A percentile compares a stretch with the other conserved stretches of the same genome.
Conservation (phyloP, 305 asterid species). For the Euphrasia arctica region DNA sequence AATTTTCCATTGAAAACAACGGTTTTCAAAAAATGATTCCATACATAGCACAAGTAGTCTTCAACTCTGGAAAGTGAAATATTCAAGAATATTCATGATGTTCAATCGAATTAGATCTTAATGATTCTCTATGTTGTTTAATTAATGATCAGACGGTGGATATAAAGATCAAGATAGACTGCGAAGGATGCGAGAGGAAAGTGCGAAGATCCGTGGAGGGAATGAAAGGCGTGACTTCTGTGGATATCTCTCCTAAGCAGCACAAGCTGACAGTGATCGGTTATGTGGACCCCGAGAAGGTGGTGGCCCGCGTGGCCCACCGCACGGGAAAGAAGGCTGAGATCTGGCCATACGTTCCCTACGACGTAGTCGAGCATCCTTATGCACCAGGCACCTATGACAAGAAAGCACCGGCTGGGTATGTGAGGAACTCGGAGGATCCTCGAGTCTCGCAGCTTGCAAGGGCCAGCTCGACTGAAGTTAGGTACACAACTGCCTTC, state of each 20-base stretch:
- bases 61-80: neutral
- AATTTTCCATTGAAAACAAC: no score
- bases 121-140: no score
- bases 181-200: constrained; percentile 90
- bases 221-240: constrained; percentile 83
- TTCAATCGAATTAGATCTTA: no score
- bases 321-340: constrained; percentile 90
- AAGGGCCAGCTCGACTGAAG: constrained; percentile 84
- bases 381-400: constrained; percentile 82
- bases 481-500: constrained; percentile 84
- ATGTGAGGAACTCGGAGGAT: constrained; percentile 54
- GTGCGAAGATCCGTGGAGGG: constrained; percentile 79
- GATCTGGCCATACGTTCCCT: constrained; percentile 91
- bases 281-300: constrained; percentile 74
- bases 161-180: constrained; percentile 82
- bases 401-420: constrained; percentile 87
- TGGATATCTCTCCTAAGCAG: constrained; percentile 69
- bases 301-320: constrained; percentile 73
- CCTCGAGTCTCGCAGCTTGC: constrained; percentile 63
- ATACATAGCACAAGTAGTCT: no score
- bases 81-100: neutral
- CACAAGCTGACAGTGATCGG: constrained; percentile 80
- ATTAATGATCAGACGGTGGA: constrained; percentile 61
- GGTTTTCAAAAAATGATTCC: no score
- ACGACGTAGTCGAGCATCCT: constrained; percentile 82